Conservation (phyloP, 768 basidiomycete species). For the Tricholoma flavovirens region DNA sequence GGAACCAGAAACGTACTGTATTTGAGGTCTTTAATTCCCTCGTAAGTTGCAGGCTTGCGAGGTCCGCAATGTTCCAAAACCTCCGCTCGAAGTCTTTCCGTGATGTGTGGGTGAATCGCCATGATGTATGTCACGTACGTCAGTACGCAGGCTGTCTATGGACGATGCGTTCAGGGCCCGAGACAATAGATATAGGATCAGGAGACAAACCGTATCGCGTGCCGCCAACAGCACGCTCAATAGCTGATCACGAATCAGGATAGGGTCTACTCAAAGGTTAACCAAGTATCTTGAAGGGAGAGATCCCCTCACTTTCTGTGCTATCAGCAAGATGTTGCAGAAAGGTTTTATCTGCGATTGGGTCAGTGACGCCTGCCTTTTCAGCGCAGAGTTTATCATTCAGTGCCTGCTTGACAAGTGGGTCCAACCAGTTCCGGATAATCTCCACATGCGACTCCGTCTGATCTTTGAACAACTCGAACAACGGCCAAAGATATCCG, state of each 20-base stretch:
- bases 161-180: slow-evolving; percentile 2
- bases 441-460: slow-evolving; percentile 41
- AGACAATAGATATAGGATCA: neutral
- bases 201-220: slow-evolving; percentile 60
- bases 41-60: slow-evolving; percentile 44
- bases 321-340: slow-evolving; percentile 61
- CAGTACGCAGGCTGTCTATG: slow-evolving; percentile 61
- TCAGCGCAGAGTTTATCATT: slow-evolving; percentile 35
- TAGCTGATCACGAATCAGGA: slow-evolving; percentile 69
- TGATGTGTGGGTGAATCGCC: slow-evolving; percentile 56
- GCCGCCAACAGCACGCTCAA: slow-evolving; percentile 74
- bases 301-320: slow-evolving; percentile 45
- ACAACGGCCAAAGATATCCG: slow-evolving; percentile 55
- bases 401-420: slow-evolving; percentile 51
- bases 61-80: slow-evolving; percentile 51
- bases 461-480: slow-evolving; percentile 53
- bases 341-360: slow-evolving; percentile 53
- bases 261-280: slow-evolving; percentile 39
- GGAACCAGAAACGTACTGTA: slow-evolving; percentile 42
- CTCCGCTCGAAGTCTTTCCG: slow-evolving; percentile 50
- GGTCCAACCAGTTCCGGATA: slow-evolving; percentile 58
- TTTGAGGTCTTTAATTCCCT: slow-evolving; percentile 52
- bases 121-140: slow-evolving; percentile 70
- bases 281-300: neutral
- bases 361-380: slow-evolving; percentile 31